Base-by-base conservation (phyloP, 2,329 filamentous ascomycete genomes). In the Talaromyces sp. region DNA sequence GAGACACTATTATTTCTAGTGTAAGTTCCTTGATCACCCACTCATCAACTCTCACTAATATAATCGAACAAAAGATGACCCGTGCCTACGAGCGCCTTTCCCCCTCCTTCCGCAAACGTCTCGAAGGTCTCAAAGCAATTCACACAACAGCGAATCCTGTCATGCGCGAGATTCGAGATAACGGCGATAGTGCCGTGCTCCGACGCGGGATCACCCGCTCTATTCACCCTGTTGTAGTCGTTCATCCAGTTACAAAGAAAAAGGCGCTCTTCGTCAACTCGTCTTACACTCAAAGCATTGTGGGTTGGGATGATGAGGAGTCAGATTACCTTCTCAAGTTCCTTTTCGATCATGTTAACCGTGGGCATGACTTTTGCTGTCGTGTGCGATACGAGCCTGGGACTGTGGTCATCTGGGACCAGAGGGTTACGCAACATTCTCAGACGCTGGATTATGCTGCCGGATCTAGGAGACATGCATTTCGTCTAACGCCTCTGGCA, bases 331-430 rank as follows among this genome's bases (percentile, higher is more conserved):
- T 47, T 16, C 32, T 47, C n/a, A 36, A 35, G 32, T 47, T 47
- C n/a, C 17, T 47, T 9, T 37, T 36, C 7, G 32, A 47, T 14
- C 44, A 47, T 20, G 36, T 47, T 22, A 45, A 45, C 17, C 44
- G 44, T 10, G 32, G 44, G n/a, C 44, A 36, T 37, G 44, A 47
- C 11, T 47, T 47, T 20, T 36, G 44, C n/a, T 47, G 44, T n/a
- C 44, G 44, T 17, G 44, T 47, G 13, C n/a, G 32, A 30, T 47
- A 37, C 14, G 44, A 47, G 32, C 29, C 29, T 16, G 44, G 44
- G 6, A 47, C 44, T 13, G 44, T 47, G 16, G 44, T 47, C 4
- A 47, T 47, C 17, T 47, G 44, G 44, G 44, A 47, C 13, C 44
- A 47, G 32, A 27, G 44, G 36, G 44, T 37, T 9, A 37, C 44